These are phyloP conservation scores for Thecaphora thlaspeos DNA, from an alignment of 1,284 basidiomycete species.

Conservation along the genomic window DNA sequence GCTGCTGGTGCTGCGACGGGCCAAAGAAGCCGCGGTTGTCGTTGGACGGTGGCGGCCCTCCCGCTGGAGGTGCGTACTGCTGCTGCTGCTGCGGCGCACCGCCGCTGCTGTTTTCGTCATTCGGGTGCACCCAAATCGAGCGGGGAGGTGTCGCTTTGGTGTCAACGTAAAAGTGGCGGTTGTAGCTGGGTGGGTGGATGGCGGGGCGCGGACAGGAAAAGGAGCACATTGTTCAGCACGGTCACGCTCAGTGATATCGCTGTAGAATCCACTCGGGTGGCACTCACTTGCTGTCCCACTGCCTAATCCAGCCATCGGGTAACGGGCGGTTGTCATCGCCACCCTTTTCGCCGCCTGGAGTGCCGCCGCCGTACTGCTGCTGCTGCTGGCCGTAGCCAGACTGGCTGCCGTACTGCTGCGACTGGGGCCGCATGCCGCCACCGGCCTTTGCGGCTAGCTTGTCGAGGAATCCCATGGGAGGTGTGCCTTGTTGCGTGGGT, in stretches of 20 bases:
- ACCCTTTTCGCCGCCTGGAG: constrained; percentile 13
- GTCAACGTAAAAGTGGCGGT: constrained; percentile 54
- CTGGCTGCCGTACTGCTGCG: constrained; percentile 18
- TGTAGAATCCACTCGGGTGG: no score
- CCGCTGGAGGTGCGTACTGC: constrained; percentile 1
- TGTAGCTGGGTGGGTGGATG: constrained; percentile 27
- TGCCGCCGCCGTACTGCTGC: constrained; percentile 3
- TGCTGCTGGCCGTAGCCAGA: constrained; percentile 20
- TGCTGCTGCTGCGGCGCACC: constrained; percentile 1
- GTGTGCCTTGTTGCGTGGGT: neutral
- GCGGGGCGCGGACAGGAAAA: neutral
- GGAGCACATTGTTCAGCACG: no score
- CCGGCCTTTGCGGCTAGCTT: constrained; percentile 44
- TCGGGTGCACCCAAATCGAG: constrained; percentile 53
- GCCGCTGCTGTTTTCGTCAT: constrained; percentile 33
- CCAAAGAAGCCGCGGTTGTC: constrained; percentile 25
- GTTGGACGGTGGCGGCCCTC: constrained; percentile 15
- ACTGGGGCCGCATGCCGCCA: constrained; percentile 16
- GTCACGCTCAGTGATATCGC: no score
- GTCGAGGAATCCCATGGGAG: constrained; percentile 42
- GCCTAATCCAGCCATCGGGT: constrained; percentile 52
- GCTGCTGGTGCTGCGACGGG: constrained; percentile 4
- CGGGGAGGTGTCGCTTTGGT: constrained; percentile 48
- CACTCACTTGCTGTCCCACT: constrained; percentile 48
- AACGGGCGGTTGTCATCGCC: constrained; percentile 41